phyloP scores from a whole-genome alignment of 2,329 filamentous ascomycete species.

The Polytolypa hystricis region DNA sequence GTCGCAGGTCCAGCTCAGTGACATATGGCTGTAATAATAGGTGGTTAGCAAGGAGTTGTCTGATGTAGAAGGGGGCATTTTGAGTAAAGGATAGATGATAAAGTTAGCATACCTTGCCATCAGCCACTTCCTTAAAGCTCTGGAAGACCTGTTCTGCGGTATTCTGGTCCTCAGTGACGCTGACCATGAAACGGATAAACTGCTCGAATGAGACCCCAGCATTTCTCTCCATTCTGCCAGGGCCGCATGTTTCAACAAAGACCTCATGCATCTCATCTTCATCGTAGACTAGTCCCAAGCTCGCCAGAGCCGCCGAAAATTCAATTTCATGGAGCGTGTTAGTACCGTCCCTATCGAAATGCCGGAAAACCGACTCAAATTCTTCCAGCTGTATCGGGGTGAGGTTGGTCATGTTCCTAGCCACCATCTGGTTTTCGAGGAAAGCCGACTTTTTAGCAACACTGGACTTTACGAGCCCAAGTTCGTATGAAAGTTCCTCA shows the following conservation, averaged over 20 bases:
- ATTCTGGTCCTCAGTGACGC: constrained; percentile 97
- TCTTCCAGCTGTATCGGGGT: constrained; percentile 97
- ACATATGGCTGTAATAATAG: constrained; percentile 60
- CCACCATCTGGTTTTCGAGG: constrained; percentile 96
- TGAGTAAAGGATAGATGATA: background rate
- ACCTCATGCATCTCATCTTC: constrained; percentile 97
- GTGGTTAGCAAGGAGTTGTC: background rate
- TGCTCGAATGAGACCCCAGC: constrained; percentile 85
- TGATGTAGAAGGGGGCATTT: background rate
- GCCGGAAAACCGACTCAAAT: constrained; percentile 95
- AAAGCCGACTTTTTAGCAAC: constrained; percentile 95
- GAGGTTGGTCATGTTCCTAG: constrained; percentile 95
- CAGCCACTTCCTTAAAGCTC: constrained; percentile 91
- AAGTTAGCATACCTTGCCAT: constrained; percentile 60
- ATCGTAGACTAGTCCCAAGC: constrained; percentile 86
- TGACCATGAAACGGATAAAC: constrained; percentile 99
- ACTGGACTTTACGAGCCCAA: constrained; percentile 79
- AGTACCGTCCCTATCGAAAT: constrained; percentile 88
- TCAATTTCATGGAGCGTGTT: constrained; percentile 89
- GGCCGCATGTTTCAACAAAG: constrained; percentile 72
- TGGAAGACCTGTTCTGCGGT: constrained; percentile 98
- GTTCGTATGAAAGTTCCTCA: constrained; percentile 88
- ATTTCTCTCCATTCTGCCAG: constrained; percentile 45
- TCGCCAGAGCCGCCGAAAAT: constrained; percentile 92
- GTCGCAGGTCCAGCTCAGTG: constrained; percentile 90